These are phyloP conservation scores for Lipomyces sp. DNA, from an alignment of 805 yeast genomes.

Conservation along the genomic window DNA sequence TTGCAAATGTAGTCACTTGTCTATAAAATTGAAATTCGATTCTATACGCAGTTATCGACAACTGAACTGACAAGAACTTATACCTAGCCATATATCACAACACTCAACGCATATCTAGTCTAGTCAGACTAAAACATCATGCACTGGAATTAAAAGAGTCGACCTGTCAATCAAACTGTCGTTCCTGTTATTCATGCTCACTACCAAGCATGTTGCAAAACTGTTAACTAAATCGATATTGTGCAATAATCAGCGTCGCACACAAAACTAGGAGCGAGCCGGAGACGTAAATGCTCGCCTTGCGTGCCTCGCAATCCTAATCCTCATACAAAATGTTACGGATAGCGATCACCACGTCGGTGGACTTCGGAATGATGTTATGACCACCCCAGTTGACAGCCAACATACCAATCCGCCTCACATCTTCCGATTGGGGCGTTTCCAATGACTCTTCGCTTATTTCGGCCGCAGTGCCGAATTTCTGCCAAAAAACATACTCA, in stretches of 20 bases:
- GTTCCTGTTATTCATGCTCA: too few relatives aligned
- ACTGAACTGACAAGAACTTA: too few relatives aligned
- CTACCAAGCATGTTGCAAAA: neutral
- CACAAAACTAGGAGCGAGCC: too few relatives aligned
- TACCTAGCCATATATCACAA: too few relatives aligned
- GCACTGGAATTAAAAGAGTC: too few relatives aligned
- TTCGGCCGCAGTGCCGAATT: constrained; percentile 3
- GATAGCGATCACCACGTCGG: constrained; percentile 29
- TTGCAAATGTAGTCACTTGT: too few relatives aligned
- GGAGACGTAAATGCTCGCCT: neutral
- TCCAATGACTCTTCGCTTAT: constrained; percentile 1
- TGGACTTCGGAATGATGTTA: constrained; percentile 23
- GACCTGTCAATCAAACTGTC: too few relatives aligned
- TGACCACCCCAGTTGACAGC: constrained; percentile 33
- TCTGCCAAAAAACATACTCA: constrained; percentile 26
- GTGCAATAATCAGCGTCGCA: neutral
- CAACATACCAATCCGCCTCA: constrained; percentile 22
- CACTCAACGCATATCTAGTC: neutral
- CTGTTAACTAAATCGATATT: neutral
- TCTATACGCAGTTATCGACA: too few relatives aligned
- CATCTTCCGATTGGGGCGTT: constrained; percentile 9
- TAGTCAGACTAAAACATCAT: neutral
- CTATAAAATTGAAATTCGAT: too few relatives aligned
- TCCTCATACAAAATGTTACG: constrained; percentile 20
- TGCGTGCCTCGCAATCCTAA: neutral